Conservation (phyloP, 129 eudicot species). For the Saposhnikovia divaricata region DNA sequence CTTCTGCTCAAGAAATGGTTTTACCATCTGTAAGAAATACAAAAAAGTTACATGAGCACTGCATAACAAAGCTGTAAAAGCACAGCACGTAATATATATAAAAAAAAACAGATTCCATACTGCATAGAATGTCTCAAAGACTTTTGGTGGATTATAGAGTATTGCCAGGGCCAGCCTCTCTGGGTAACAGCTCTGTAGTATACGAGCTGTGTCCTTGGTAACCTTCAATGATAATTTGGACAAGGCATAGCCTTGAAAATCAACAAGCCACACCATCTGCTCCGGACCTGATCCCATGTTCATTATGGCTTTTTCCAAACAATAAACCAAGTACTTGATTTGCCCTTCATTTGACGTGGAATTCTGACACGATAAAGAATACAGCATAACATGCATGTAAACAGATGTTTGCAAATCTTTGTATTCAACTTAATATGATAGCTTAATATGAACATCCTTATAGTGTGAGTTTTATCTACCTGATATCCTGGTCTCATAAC, state of each 20-base stretch:
- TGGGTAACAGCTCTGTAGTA: conserved; percentile 18
- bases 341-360: conserved; percentile 21
- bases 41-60: background rate
- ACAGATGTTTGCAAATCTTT: background rate
- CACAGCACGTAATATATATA: background rate
- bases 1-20: conserved; percentile 33
- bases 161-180: conserved; percentile 26
- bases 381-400: background rate
- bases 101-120: background rate
- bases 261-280: conserved; percentile 39
- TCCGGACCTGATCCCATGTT: conserved; percentile 19
- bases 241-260: conserved; percentile 29
- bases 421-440: background rate
- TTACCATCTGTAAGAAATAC: conserved; percentile 24
- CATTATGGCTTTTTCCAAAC: conserved; percentile 28
- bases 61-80: background rate
- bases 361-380: conserved; percentile 12
- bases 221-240: conserved; percentile 17
- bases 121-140: conserved; percentile 18
- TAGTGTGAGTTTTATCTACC: conserved; percentile 12
- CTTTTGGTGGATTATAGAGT: conserved; percentile 25
- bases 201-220: conserved; percentile 17
- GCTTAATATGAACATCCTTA: background rate
- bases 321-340: conserved; percentile 27
- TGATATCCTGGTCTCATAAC: conserved; percentile 30